phyloP scores from a whole-genome alignment of 495 filamentous ascomycete species.

The Trichoderma asperelloides region DNA sequence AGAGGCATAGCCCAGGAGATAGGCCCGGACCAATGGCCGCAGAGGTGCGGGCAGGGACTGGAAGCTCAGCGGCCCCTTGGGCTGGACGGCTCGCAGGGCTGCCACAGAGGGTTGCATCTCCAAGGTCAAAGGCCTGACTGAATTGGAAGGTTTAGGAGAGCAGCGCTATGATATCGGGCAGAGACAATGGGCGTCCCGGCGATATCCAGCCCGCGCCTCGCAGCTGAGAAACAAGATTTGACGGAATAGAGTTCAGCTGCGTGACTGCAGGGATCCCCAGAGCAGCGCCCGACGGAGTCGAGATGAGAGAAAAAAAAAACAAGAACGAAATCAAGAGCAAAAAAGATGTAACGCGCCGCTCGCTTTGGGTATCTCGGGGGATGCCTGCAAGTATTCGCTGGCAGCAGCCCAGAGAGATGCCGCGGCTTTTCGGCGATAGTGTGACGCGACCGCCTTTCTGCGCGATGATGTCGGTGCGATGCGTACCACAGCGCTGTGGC shows the following conservation, averaged over 20 bases:
- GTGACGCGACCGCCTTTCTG: not conserved
- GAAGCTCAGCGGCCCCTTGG: slow-evolving; percentile 3
- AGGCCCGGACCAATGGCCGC: slow-evolving; percentile 62
- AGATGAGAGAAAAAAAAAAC: not conserved
- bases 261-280: not conserved
- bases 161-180: not conserved
- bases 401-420: not conserved
- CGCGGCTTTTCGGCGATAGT: not conserved
- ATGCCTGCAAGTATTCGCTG: not conserved
- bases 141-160: not conserved
- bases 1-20: slow-evolving; percentile 65
- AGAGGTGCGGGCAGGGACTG: slow-evolving; percentile 31
- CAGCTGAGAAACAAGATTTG: no score
- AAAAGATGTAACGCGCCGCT: not conserved
- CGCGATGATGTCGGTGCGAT: not conserved
- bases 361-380: not conserved
- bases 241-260: not conserved
- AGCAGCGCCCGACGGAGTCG: not conserved
- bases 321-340: not conserved
- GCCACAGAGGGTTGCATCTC: not conserved
- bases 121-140: not conserved
- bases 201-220: no score
- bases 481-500: not conserved
- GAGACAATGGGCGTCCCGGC: no score
- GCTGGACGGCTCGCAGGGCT: not conserved